Evolutionary conservation across 768 basidiomycete species (phyloP), one percentile per base, ranked within the genome.

Genomic region (Thelephora aurantiotincta): DNA sequence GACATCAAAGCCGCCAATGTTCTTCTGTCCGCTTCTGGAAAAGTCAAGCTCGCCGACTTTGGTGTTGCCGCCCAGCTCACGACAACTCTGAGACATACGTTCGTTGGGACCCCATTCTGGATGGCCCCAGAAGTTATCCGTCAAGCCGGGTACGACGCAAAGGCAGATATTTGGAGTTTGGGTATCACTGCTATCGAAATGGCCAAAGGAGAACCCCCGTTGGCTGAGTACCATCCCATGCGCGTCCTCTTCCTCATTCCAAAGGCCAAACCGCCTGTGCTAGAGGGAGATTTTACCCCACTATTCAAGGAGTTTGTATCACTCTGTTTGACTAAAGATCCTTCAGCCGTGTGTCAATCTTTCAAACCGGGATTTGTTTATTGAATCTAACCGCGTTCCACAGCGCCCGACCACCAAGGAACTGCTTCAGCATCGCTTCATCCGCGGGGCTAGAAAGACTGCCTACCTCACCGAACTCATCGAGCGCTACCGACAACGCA

Each of bases 1-100:
- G 96, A 99, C 58, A 97, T 99, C 73, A 99, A 99, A 61, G 96
- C 94, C 1, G 94, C 94, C 36, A 99, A 99, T 57, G 75, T 99
- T 47, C 72, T 97, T 5, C 75, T 98, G 22, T 90, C 89, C 3
- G 85, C 87, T 2, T 77, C 78, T 0, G 96, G 96, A 26, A 86
- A 82, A 61, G 94, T 98, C 62, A 98, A 99, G 63, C 79, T 99
- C 7, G 94, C 94, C 18, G 96, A 99, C 62, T 98, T 99, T 58
- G 96, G 96, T 52, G 96, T 99, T 19, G 94, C 96, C 6, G 96
- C 96, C 1, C 93, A 97, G 60, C 78, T 99, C 51, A 92, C 93
- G 35, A 90, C 74, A 63, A 94, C 92, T 0, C 71, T 94, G 44
- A 78, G 94, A 43, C 93, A 98, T 60, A 99, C 96, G 0, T 98